Evolutionary conservation across 805 yeast genomes (phyloP).

Genomic region (Yarrowia phangngaensis): DNA sequence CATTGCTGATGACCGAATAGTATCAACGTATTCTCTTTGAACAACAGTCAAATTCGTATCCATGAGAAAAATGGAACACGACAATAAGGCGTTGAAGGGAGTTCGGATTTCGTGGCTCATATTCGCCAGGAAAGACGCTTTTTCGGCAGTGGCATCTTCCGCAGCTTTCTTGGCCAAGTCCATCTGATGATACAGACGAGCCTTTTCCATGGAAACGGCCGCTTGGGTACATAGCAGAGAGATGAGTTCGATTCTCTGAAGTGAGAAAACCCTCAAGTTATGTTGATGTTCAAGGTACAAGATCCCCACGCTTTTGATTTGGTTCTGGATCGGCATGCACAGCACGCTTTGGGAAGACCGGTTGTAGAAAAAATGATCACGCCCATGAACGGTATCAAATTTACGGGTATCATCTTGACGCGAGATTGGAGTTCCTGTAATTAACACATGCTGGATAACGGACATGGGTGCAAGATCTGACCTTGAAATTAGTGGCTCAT

Average conservation of each 20-base stretch:
- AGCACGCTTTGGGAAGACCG: conserved; percentile 41
- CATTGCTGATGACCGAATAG: conserved; percentile 50
- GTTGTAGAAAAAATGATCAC: conserved; percentile 44
- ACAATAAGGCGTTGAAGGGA: conserved; percentile 51
- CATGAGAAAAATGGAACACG: conserved; percentile 36
- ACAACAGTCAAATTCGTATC: conserved; percentile 47
- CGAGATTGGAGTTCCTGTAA: conserved; percentile 41
- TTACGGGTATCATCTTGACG: conserved; percentile 41
- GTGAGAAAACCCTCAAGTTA: conserved; percentile 36
- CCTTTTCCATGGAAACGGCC: conserved; percentile 50
- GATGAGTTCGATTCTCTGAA: conserved; percentile 43
- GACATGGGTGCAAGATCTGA: conserved; percentile 46
- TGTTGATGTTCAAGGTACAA: conserved; percentile 45
- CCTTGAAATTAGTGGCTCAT: conserved; percentile 43
- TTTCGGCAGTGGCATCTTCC: conserved; percentile 53
- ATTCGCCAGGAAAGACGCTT: conserved; percentile 51
- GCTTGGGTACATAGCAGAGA: conserved; percentile 50
- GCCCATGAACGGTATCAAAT: conserved; percentile 40
- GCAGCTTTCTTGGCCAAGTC: conserved; percentile 43
- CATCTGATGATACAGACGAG: conserved; percentile 48
- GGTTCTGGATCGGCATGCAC: conserved; percentile 48
- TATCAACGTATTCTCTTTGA: conserved; percentile 52
- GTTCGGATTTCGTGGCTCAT: conserved; percentile 59
- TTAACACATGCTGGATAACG: conserved; percentile 43
- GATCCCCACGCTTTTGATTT: conserved; percentile 45